Conservation (phyloP, 2,329 filamentous ascomycete species). For the Fusarium algeriense region DNA sequence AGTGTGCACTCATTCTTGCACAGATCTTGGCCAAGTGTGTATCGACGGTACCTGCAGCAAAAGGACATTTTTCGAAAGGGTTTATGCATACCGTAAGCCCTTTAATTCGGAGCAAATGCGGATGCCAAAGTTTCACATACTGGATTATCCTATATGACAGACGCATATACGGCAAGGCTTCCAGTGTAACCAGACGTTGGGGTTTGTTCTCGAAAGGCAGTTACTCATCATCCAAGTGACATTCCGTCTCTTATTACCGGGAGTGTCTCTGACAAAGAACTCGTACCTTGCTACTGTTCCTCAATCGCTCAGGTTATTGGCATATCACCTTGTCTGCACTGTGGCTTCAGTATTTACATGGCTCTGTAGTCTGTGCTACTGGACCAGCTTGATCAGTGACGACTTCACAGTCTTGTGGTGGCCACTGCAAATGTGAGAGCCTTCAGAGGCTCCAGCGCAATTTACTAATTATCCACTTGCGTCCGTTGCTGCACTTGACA, state of each 20-base stretch:
- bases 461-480: conserved; percentile 43
- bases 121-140: conserved; percentile 12
- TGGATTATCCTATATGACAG: background rate
- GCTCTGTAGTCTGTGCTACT: conserved; percentile 3
- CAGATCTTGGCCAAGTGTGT: conserved; percentile 10
- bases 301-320: background rate
- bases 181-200: background rate
- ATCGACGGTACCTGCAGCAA: conserved; percentile 43
- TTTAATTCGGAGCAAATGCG: conserved; percentile 8
- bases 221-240: background rate
- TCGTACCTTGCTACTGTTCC: background rate
- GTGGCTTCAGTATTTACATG: conserved; percentile 30
- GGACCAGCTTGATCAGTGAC: background rate
- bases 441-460: conserved; percentile 38
- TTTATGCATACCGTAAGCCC: conserved; percentile 18
- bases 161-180: conserved; percentile 6
- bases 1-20: conserved; percentile 16
- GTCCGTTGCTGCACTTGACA: conserved; percentile 19
- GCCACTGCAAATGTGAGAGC: conserved; percentile 4
- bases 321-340: background rate
- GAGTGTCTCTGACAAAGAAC: background rate
- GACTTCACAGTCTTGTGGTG: background rate
- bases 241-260: background rate
- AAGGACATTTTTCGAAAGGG: conserved; percentile 33
- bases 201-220: background rate